Conservation (phyloP, 2,329 filamentous ascomycete genomes). For the Tolypocladium capitatum region DNA sequence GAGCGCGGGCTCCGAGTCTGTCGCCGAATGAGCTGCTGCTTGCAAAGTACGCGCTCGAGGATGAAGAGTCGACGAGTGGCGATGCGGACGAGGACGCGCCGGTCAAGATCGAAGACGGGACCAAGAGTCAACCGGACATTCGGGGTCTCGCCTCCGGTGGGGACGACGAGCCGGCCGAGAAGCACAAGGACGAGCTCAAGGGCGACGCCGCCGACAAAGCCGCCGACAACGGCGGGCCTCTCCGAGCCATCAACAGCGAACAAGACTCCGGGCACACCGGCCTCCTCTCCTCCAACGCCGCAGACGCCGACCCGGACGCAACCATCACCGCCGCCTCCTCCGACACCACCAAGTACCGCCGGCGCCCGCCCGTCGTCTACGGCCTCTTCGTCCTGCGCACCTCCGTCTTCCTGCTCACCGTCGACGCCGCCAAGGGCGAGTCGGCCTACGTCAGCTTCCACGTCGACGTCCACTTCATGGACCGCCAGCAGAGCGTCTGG, state of each 20-base stretch:
- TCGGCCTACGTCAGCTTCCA: slow-evolving; percentile 27
- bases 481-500: slow-evolving; percentile 28
- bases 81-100: not conserved
- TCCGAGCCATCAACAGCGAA: not conserved
- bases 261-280: not conserved
- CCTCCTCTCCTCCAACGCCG: not conserved
- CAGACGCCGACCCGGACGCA: not conserved
- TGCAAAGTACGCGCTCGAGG: slow-evolving; percentile 1
- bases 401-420: slow-evolving; percentile 25
- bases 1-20: not conserved
- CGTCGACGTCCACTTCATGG: slow-evolving; percentile 25
- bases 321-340: slow-evolving; percentile 1
- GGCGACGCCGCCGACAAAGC: not conserved
- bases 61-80: slow-evolving; percentile 1
- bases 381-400: slow-evolving; percentile 28
- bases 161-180: not conserved
- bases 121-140: not conserved
- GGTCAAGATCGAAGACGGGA: not conserved
- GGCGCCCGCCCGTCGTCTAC: slow-evolving; percentile 26
- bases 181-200: not conserved
- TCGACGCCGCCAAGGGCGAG: slow-evolving; percentile 23
- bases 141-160: not conserved
- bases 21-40: not conserved
- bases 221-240: not conserved
- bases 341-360: slow-evolving; percentile 10